Evolutionary conservation across 257 asterid species (phyloP).

Genomic region (Scutellaria minor): DNA sequence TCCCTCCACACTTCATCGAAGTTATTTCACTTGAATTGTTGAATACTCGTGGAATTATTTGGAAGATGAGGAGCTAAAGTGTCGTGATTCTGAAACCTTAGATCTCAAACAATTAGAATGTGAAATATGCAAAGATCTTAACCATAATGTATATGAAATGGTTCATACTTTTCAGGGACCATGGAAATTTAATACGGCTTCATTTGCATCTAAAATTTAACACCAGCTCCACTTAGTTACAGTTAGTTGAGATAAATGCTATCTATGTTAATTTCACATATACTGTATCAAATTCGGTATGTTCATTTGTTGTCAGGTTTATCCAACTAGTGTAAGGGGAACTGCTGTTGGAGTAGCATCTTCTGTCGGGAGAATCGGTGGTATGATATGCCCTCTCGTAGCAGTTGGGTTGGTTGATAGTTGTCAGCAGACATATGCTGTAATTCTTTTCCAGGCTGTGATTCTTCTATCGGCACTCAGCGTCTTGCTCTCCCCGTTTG

Average conservation of each 20-base stretch:
- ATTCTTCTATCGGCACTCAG: conserved; percentile 51
- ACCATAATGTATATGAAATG: neutral
- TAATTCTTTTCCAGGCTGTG: conserved; percentile 48
- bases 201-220: too few species aligned
- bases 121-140: too few species aligned
- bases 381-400: conserved; percentile 73
- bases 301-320: conserved; percentile 46
- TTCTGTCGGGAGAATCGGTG: conserved; percentile 64
- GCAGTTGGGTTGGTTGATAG: conserved; percentile 64
- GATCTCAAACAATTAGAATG: neutral
- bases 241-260: too few species aligned
- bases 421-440: conserved; percentile 62
- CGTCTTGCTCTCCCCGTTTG: conserved; percentile 56
- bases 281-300: neutral
- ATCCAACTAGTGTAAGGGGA: conserved; percentile 69
- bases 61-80: neutral
- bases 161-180: neutral
- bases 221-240: too few species aligned
- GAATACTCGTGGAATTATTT: neutral
- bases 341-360: conserved; percentile 63
- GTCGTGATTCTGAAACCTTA: neutral
- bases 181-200: neutral
- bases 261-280: too few species aligned
- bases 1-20: too few species aligned
- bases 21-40: neutral